phyloP scores from a whole-genome alignment of 2,329 filamentous ascomycete species.

The Fusarium tjaetaba region DNA sequence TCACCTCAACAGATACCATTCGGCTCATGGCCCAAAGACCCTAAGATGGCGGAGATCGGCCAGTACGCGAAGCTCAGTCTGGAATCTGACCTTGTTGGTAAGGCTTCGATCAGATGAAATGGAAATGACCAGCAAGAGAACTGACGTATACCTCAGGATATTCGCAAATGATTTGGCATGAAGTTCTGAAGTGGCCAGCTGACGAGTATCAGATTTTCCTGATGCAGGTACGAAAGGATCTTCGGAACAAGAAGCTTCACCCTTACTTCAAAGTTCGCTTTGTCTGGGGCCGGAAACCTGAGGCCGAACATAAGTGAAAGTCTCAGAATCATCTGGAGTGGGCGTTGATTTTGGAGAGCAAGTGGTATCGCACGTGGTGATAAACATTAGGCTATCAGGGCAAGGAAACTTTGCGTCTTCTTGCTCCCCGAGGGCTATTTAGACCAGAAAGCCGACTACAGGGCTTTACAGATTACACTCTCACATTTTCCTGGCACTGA shows the following conservation, averaged over 20 bases:
- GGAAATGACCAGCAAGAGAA: neutral
- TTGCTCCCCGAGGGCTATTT: neutral
- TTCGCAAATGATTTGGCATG: slow-evolving; percentile 16
- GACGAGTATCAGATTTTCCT: slow-evolving; percentile 16
- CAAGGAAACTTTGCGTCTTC: no score
- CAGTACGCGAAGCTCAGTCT: slow-evolving; percentile 15
- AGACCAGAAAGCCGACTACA: neutral
- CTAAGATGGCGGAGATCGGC: slow-evolving; percentile 6
- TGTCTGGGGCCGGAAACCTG: slow-evolving; percentile 11
- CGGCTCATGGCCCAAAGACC: slow-evolving; percentile 13
- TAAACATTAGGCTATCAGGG: no score
- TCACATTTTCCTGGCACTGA: no score
- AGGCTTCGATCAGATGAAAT: neutral
- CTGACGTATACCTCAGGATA: neutral
- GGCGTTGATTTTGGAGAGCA: accelerated
- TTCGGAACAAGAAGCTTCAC: slow-evolving; percentile 11
- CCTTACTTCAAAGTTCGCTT: slow-evolving; percentile 15
- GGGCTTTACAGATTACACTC: neutral
- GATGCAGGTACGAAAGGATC: slow-evolving; percentile 10
- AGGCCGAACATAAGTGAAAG: neutral
- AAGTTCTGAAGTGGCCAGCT: slow-evolving; percentile 13
- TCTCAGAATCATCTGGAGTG: accelerated
- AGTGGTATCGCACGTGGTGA: no score
- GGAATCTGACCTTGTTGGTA: slow-evolving; percentile 20
- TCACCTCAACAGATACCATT: neutral